Evolutionary conservation across 768 basidiomycete species (phyloP).

Genomic region (Erythrobasidium yunnanense): DNA sequence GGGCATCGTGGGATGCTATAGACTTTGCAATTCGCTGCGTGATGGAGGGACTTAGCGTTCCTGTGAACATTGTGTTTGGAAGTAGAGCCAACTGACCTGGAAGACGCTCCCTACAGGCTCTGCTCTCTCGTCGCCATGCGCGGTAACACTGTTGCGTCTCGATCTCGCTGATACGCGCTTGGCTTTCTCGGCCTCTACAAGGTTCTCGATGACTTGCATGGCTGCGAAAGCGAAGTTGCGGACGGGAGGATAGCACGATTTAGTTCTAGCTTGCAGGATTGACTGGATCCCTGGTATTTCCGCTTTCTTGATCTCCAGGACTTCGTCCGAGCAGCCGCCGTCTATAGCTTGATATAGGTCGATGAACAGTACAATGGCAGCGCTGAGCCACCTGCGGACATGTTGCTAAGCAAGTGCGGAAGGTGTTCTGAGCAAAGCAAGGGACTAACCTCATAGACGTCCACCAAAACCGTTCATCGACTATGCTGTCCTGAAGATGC

Average conservation of each 20-base stretch:
- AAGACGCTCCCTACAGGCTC: conserved; percentile 22
- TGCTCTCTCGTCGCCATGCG: background rate
- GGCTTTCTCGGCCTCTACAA: background rate
- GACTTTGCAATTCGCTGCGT: too few relatives aligned
- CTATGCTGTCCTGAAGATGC: conserved; percentile 1
- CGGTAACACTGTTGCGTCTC: background rate
- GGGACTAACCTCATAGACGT: background rate
- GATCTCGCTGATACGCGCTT: background rate
- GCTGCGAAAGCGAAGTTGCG: conserved; percentile 4
- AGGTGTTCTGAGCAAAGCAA: too few relatives aligned
- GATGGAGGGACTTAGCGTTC: too few relatives aligned
- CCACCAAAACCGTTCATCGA: conserved; percentile 19
- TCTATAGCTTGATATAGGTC: conserved; percentile 34
- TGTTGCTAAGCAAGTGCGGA: too few relatives aligned
- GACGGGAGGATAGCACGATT: background rate
- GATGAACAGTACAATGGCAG: conserved; percentile 30
- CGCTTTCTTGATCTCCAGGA: background rate
- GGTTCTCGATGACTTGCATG: background rate
- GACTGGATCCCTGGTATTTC: background rate
- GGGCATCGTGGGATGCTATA: too few relatives aligned
- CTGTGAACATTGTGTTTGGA: too few relatives aligned
- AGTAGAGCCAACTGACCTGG: too few relatives aligned
- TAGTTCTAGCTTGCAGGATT: conserved; percentile 7
- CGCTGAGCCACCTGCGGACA: too few relatives aligned
- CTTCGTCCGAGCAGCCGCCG: conserved; percentile 19